Base-by-base conservation (phyloP, 2,329 filamentous ascomycete genomes). In the Lithohypha guttulata region DNA sequence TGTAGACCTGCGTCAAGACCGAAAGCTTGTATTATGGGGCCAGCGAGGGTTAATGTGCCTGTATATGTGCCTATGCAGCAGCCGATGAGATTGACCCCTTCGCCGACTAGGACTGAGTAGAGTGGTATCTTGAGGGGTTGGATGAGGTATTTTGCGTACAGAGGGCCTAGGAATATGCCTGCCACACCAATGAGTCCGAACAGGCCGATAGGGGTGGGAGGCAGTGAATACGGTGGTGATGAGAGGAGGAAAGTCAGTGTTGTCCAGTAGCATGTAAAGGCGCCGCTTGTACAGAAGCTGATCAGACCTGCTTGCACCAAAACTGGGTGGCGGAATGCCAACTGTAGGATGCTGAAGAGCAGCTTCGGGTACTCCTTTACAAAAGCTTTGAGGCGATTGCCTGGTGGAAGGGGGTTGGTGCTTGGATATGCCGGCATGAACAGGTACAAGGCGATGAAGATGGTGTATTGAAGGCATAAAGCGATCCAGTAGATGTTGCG, bases 371-470 rank as follows among this genome's bases (percentile, higher is more conserved):
- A 89, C 43, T 14, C 28, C 11, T 27, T 73, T 74, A 43, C 42
- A 42, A 49, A 47, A 8, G 26, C 26, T 29, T 18, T 10, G 15
- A 39, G 13, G 15, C 27, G 35, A 31, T 51, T 49, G 23, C 13
- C 10, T 80, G 58, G 27, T 0, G 75, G 73, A 1, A 64, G 60
- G 0, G 75, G 76, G 53, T 86, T 87, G 3, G 81, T 81, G 2
- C 73, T 70, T 0, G 83, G 84, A 49, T 91, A 91, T 55, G 87
- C 81, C 0, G 83, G 83, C 78, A 91, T 40, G 58, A 77, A 83
- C 30, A 77, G 55, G 64, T 74, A 87, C 4, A 89, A 70, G 0
- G 79, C 59, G 5, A 64, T 47, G 41, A 79, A 71, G 45, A 89
- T 77, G 6, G 75, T 53, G 51, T 75, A 79, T 58, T 91, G 84